Percentiles rank a stretch among this genome's conserved stretches.
Conservation (phyloP, 208 protist genomes). For the Leishmania major region DNA sequence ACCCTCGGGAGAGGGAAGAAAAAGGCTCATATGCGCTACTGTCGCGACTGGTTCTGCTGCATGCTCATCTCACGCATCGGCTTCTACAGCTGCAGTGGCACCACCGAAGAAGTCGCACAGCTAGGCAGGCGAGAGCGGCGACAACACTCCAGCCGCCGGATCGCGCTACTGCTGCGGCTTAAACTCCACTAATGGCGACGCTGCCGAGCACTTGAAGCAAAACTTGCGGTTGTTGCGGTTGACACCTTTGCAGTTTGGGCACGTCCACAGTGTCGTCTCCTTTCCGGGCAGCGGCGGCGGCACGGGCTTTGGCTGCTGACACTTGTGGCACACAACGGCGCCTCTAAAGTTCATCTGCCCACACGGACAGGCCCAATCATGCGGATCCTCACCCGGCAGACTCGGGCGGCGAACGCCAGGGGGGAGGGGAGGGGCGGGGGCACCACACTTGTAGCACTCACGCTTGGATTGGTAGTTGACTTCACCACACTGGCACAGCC, state of each 20-base stretch:
- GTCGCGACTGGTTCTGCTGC: background rate
- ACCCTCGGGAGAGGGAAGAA: background rate
- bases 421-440: constrained; percentile 85
- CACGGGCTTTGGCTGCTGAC: constrained; percentile 83
- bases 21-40: background rate
- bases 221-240: constrained; percentile 81
- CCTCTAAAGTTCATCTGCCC: constrained; percentile 92
- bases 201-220: constrained; percentile 83
- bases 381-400: constrained; percentile 88
- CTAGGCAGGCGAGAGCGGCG: background rate
- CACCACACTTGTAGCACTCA: constrained; percentile 92
- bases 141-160: background rate
- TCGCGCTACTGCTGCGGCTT: constrained; percentile 44
- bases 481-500: constrained; percentile 90
- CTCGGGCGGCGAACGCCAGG: constrained; percentile 78
- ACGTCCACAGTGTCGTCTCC: constrained; percentile 86
- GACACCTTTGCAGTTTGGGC: constrained; percentile 79
- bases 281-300: constrained; percentile 77
- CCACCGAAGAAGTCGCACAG: background rate
- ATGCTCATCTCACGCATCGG: background rate
- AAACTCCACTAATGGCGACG: constrained; percentile 72
- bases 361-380: constrained; percentile 92
- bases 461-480: constrained; percentile 86
- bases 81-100: background rate
- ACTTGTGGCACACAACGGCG: constrained; percentile 84